phyloP scores from a whole-genome alignment of 1,284 basidiomycete genomes.

The Ganoderma boninense region DNA sequence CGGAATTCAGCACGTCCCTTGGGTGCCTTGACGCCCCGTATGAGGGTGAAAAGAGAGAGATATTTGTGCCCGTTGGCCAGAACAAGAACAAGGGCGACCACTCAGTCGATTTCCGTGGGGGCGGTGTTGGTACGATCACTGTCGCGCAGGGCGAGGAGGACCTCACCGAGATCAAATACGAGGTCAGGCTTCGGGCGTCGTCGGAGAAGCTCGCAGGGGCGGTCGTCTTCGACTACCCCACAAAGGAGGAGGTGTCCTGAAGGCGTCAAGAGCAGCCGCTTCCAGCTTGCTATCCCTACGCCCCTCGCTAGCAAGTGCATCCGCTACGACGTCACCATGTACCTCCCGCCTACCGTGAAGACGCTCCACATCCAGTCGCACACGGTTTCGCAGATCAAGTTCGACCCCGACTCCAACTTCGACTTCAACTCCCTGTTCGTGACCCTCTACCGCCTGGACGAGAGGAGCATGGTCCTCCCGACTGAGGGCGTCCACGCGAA shows the following conservation, averaged over 20 bases:
- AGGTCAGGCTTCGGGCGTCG: conserved; percentile 55
- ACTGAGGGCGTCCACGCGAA: conserved; percentile 49
- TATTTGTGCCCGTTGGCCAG: conserved; percentile 49
- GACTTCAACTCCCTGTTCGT: conserved; percentile 54
- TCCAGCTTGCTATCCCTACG: conserved; percentile 43
- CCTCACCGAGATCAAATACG: conserved; percentile 54
- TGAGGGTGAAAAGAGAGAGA: conserved; percentile 47
- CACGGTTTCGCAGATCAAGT: conserved; percentile 55
- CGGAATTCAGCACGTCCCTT: conserved; percentile 59
- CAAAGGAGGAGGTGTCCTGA: conserved; percentile 42
- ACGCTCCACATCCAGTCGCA: conserved; percentile 53
- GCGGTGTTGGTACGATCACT: conserved; percentile 59
- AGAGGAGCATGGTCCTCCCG: conserved; percentile 55
- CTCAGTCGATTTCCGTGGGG: conserved; percentile 55
- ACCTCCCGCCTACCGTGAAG: conserved; percentile 56
- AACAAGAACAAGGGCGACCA: conserved; percentile 46
- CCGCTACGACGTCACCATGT: conserved; percentile 62
- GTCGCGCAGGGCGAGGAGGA: conserved; percentile 52
- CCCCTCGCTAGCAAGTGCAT: conserved; percentile 49
- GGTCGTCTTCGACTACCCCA: conserved; percentile 45
- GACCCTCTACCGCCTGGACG: conserved; percentile 47
- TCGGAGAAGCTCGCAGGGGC: conserved; percentile 49
- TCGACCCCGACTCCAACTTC: conserved; percentile 52
- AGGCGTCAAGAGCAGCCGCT: conserved; percentile 45
- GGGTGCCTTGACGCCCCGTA: conserved; percentile 54